These are phyloP conservation scores for Metschnikowia kunwiensis DNA, from an alignment of 805 yeast species.

Conservation along the genomic window DNA sequence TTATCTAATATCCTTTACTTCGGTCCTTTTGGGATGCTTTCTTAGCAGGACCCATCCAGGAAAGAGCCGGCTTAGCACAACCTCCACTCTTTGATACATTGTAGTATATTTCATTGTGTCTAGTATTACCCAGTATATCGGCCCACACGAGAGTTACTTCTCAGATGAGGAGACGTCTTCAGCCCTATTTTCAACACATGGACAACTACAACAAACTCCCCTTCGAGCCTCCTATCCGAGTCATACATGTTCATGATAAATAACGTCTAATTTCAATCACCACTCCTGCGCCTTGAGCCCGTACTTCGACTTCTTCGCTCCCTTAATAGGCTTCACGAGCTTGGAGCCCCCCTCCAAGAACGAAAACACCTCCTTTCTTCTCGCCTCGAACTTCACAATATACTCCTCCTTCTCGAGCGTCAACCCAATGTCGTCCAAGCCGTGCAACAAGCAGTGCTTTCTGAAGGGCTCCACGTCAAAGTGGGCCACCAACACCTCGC, in stretches of 20 bases:
- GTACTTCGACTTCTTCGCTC: slow-evolving; percentile 63
- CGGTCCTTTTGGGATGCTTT: no score
- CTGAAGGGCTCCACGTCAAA: slow-evolving; percentile 90
- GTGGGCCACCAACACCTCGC: slow-evolving; percentile 64
- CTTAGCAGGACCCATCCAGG: no score
- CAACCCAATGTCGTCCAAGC: slow-evolving; percentile 95
- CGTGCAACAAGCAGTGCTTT: slow-evolving; percentile 91
- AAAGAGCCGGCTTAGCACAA: no score
- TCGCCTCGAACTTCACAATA: slow-evolving; percentile 70
- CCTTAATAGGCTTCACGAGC: slow-evolving; percentile 60
- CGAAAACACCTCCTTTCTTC: slow-evolving; percentile 76
- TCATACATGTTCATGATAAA: neutral
- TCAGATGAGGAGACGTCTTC: no score
- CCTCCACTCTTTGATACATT: no score
- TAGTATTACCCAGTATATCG: no score
- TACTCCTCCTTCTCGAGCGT: slow-evolving; percentile 84
- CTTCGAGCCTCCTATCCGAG: no score
- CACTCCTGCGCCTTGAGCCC: slow-evolving; percentile 75
- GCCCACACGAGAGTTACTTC: no score
- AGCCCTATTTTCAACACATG: no score
- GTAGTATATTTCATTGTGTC: no score
- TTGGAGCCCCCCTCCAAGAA: slow-evolving; percentile 90
- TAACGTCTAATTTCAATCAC: slow-evolving; percentile 40
- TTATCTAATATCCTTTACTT: no score
- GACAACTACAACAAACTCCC: no score